Evolutionary conservation across 768 basidiomycete genomes (phyloP).

Genomic region (Tremella fuciformis): DNA sequence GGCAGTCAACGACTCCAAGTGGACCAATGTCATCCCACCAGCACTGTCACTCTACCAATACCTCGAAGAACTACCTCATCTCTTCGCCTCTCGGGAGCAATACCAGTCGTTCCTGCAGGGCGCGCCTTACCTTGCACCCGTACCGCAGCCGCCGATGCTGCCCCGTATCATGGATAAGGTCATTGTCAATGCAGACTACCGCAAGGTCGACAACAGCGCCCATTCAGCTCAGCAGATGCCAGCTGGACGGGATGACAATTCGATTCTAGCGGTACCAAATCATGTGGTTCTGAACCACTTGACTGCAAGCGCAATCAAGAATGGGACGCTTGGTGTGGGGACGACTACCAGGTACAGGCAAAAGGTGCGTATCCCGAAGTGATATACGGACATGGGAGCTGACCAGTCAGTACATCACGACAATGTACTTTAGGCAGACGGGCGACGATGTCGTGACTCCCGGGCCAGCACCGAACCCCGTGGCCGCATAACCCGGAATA

Average conservation of each 20-base stretch:
- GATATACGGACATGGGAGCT: background rate
- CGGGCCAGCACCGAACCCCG: no score
- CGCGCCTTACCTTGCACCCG: constrained; percentile 63
- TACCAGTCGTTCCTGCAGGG: constrained; percentile 48
- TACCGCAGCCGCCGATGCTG: constrained; percentile 81
- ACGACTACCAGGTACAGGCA: constrained; percentile 86
- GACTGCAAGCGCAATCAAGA: constrained; percentile 90
- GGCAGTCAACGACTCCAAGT: constrained; percentile 55
- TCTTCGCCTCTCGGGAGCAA: constrained; percentile 38
- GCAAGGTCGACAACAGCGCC: constrained; percentile 25
- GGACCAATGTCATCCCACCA: constrained; percentile 76
- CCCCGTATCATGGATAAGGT: constrained; percentile 91
- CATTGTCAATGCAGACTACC: constrained; percentile 66
- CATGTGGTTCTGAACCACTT: constrained; percentile 93
- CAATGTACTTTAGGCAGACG: constrained; percentile 72
- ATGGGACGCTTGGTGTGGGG: constrained; percentile 87
- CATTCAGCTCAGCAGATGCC: constrained; percentile 10
- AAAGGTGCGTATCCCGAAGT: constrained; percentile 63
- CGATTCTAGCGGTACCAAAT: constrained; percentile 84
- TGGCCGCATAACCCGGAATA: no score
- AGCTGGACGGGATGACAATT: constrained; percentile 67
- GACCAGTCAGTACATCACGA: constrained; percentile 68
- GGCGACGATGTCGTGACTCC: constrained; percentile 15
- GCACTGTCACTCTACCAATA: constrained; percentile 74
- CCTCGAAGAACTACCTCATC: constrained; percentile 67